Evolutionary conservation across 768 basidiomycete species (phyloP).

Genomic region (Mycena vitilis): DNA sequence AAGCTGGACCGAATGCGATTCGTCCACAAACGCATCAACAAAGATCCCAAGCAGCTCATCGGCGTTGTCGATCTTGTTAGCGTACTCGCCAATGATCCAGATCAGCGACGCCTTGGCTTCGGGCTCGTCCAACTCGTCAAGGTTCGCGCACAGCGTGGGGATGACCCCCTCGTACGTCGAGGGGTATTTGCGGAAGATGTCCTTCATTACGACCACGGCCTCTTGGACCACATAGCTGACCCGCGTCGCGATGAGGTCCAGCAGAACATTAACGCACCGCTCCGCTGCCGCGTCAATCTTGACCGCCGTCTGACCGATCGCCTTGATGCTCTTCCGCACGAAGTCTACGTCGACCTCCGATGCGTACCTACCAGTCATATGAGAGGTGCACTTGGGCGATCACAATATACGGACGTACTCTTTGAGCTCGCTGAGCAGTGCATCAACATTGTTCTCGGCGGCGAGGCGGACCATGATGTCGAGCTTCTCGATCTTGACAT

Average conservation of each 20-base stretch:
- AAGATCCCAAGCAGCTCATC: constrained; percentile 92
- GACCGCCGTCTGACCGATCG: constrained; percentile 96
- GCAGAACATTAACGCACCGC: constrained; percentile 91
- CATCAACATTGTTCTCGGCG: constrained; percentile 92
- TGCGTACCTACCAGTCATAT: constrained; percentile 74
- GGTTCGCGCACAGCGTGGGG: constrained; percentile 91
- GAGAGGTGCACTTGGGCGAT: not conserved
- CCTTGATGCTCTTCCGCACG: constrained; percentile 93
- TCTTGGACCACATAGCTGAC: constrained; percentile 99
- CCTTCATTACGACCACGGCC: constrained; percentile 99
- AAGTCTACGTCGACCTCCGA: constrained; percentile 99
- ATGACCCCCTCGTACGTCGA: constrained; percentile 97
- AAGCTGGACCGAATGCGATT: constrained; percentile 88
- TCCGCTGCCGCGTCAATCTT: constrained; percentile 95
- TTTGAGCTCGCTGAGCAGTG: constrained; percentile 93
- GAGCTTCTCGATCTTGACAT: constrained; percentile 98
- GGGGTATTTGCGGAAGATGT: constrained; percentile 98
- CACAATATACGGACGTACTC: constrained; percentile 69
- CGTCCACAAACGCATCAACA: constrained; percentile 93
- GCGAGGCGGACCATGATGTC: constrained; percentile 98
- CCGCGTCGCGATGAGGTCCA: constrained; percentile 92
- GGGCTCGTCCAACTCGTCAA: constrained; percentile 97
- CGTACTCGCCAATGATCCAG: constrained; percentile 99
- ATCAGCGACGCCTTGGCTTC: constrained; percentile 98
- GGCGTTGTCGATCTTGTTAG: constrained; percentile 97